A percentile compares a stretch with the other conserved stretches of the same genome.
These are phyloP conservation scores for Wickerhamiella sergipiensis DNA, from an alignment of 805 yeast species.

Conservation along the genomic window DNA sequence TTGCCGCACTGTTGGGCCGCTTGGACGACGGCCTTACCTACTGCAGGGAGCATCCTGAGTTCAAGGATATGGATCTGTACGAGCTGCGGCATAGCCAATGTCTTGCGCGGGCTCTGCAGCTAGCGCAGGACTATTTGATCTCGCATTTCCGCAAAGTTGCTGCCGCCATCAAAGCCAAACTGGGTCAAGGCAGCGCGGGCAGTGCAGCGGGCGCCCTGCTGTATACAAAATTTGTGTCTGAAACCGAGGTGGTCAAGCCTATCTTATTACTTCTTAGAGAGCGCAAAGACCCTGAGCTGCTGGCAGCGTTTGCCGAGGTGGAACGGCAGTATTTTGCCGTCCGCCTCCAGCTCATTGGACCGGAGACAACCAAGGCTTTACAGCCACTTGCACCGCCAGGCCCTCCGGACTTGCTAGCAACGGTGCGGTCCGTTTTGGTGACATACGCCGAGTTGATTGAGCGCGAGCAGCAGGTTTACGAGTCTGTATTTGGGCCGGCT, in stretches of 20 bases:
- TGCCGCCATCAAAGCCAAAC: conserved; percentile 1
- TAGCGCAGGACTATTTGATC: conserved; percentile 52
- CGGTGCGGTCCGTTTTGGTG: conserved; percentile 41
- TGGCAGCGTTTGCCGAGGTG: not conserved
- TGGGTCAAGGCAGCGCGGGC: not conserved
- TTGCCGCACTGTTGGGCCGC: conserved; percentile 38
- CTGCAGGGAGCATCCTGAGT: conserved; percentile 39
- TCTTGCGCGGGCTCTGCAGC: conserved; percentile 62
- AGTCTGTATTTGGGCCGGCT: conserved; percentile 33
- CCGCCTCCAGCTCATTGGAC: conserved; percentile 5
- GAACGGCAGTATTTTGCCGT: conserved; percentile 1
- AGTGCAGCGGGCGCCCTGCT: conserved; percentile 11
- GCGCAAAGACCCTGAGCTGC: conserved; percentile 7
- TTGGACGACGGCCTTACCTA: conserved; percentile 59
- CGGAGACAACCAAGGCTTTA: conserved; percentile 13
- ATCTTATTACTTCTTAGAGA: conserved; percentile 2
- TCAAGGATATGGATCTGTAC: conserved; percentile 58
- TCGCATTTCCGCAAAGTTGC: conserved; percentile 24
- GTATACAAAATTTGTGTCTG: conserved; percentile 14
- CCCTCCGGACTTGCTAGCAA: conserved; percentile 8
- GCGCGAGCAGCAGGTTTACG: conserved; percentile 37
- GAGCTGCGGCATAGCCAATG: conserved; percentile 68
- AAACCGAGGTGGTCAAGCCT: conserved; percentile 7
- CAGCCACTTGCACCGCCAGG: conserved; percentile 20
- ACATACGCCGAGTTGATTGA: conserved; percentile 53